A percentile compares a stretch with the other conserved stretches of the same genome.
Evolutionary conservation across 192 early-diverging fungal genomes (phyloP).

Genomic region (Linnemannia zychae): DNA sequence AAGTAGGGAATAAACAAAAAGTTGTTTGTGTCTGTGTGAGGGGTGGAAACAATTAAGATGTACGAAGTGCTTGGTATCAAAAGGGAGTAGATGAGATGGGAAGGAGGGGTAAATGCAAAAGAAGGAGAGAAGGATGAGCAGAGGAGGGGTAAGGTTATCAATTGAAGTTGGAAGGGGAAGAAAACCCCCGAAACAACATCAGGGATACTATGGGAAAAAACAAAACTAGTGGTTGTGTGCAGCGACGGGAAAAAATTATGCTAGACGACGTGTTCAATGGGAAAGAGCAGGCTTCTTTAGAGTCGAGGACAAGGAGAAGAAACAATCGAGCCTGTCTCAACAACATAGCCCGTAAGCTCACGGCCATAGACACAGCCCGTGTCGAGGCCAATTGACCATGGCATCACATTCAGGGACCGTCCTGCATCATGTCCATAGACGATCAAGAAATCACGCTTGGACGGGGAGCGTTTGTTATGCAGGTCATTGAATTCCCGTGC

Average conservation of each 20-base stretch:
- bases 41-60: background rate
- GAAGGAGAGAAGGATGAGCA: background rate
- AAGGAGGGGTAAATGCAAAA: background rate
- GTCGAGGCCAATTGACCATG: constrained; percentile 74
- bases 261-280: background rate
- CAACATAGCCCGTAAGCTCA: constrained; percentile 65
- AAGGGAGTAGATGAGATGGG: background rate
- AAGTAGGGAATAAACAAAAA: background rate
- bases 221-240: background rate
- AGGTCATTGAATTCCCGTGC: constrained; percentile 52
- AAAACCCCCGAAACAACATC: background rate
- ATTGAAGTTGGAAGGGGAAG: background rate
- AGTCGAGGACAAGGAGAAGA: constrained; percentile 18
- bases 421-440: constrained; percentile 82
- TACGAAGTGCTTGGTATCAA: background rate
- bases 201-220: background rate
- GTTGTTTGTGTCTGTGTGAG: constrained; percentile 5
- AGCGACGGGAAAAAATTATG: background rate
- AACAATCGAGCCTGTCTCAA: constrained; percentile 34
- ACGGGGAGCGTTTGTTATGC: constrained; percentile 22
- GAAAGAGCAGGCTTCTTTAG: background rate
- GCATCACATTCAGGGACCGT: constrained; percentile 66
- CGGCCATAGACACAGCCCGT: constrained; percentile 79
- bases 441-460: constrained; percentile 57
- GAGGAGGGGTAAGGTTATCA: background rate